phyloP scores from a whole-genome alignment of 768 basidiomycete species.

The Phlegmacium glaucopus region DNA sequence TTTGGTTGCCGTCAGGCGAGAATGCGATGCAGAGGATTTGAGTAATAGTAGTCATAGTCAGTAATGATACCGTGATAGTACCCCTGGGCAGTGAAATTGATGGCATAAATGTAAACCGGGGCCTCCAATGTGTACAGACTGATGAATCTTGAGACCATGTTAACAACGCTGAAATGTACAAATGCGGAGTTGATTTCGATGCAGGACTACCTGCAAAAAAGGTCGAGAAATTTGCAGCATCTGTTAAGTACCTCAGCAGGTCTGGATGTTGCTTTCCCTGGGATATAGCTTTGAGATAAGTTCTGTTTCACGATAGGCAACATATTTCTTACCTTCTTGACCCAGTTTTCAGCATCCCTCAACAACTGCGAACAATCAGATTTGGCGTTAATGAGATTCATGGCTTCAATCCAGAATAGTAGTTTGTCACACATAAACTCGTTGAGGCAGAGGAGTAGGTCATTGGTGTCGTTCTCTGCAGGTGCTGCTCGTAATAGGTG shows the following conservation, averaged over 20 bases:
- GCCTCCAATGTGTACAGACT: constrained; percentile 8
- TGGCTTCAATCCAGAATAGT: constrained; percentile 27
- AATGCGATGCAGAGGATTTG: constrained; percentile 9
- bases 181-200: constrained; percentile 14
- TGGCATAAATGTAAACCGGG: constrained; percentile 8
- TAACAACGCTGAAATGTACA: constrained; percentile 17
- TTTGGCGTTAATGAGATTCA: constrained; percentile 18
- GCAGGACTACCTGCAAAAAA: constrained; percentile 13
- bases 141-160: constrained; percentile 5
- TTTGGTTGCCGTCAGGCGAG: constrained; percentile 12
- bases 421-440: too few species aligned
- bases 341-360: constrained; percentile 5
- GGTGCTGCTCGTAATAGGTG: too few species aligned
- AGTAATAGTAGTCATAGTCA: neutral
- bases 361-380: constrained; percentile 17
- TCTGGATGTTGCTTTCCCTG: neutral
- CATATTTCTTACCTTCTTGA: neutral
- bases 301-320: neutral
- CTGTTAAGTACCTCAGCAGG: constrained; percentile 5
- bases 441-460: too few species aligned
- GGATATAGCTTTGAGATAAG: neutral
- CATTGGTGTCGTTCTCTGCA: too few species aligned
- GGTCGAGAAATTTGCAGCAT: constrained; percentile 15
- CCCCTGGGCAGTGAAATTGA: neutral
- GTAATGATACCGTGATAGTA: constrained; percentile 2